Evolutionary conservation across 805 yeast species (phyloP).

Genomic region (Ogataea populi-albae): DNA sequence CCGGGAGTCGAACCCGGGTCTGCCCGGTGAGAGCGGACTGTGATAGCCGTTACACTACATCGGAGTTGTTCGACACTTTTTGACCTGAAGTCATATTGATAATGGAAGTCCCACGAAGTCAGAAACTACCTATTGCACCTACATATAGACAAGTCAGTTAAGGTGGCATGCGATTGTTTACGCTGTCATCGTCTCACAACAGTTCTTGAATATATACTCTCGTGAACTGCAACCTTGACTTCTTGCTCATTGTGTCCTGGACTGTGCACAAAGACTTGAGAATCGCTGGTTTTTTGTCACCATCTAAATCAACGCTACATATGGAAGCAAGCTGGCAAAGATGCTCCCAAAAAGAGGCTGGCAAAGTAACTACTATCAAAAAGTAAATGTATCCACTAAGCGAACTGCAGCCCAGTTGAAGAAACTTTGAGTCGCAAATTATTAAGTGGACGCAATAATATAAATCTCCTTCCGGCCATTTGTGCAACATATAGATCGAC

Average conservation of each 20-base stretch:
- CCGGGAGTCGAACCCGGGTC: conserved; percentile 44
- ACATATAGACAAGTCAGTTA: no score
- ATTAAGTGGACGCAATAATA: conserved; percentile 26
- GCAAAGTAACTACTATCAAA: not conserved
- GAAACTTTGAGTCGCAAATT: conserved; percentile 20
- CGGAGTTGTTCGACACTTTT: conserved; percentile 24
- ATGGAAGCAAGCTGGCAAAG: no score
- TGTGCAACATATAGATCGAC: conserved; percentile 35
- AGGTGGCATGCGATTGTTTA: no score
- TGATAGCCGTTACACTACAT: conserved; percentile 41
- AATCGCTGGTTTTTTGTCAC: no score
- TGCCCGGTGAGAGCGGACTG: conserved; percentile 40
- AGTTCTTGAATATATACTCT: no score
- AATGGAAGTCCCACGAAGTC: not conserved
- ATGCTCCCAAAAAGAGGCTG: no score
- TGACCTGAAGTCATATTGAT: not conserved
- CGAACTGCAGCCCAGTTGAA: conserved; percentile 27
- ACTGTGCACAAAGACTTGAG: no score
- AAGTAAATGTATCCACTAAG: conserved; percentile 29
- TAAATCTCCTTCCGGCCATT: conserved; percentile 41
- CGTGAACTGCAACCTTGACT: no score
- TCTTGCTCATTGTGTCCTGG: no score
- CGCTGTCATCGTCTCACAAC: no score
- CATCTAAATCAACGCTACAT: no score
- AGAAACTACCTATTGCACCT: no score